Conservation (phyloP, 208 protist genomes). For the Herpetomonas muscarum region DNA sequence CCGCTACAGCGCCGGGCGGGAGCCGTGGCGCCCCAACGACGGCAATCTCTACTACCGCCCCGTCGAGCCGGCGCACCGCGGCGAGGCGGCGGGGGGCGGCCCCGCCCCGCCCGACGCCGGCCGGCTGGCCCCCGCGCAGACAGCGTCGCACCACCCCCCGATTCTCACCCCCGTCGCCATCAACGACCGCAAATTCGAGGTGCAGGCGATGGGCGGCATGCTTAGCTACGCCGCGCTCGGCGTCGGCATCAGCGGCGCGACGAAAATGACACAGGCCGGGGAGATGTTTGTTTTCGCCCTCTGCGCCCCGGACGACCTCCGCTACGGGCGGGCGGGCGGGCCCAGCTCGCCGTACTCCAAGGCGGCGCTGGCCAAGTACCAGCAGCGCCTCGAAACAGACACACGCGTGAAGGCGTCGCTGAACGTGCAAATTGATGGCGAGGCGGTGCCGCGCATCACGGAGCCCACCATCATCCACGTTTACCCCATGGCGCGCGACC, state of each 20-base stretch:
- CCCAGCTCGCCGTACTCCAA: constrained; percentile 25
- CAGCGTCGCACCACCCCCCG: constrained; percentile 3
- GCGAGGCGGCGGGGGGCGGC: background rate
- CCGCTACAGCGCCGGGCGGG: constrained; percentile 64
- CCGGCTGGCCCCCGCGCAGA: background rate
- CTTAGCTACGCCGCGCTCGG: constrained; percentile 57
- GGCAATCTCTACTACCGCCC: constrained; percentile 36
- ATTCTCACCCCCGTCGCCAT: constrained; percentile 43
- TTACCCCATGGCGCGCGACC: constrained; percentile 14
- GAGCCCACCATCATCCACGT: constrained; percentile 63
- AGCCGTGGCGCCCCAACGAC: constrained; percentile 43
- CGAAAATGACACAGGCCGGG: constrained; percentile 56
- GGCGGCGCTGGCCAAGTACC: constrained; percentile 12
- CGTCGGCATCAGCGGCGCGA: constrained; percentile 38
- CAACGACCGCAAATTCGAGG: constrained; percentile 74
- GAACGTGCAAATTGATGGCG: constrained; percentile 74
- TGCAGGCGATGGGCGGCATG: constrained; percentile 73
- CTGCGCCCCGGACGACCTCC: constrained; percentile 67
- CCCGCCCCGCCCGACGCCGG: background rate
- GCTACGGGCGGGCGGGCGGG: constrained; percentile 11
- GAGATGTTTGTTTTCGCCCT: constrained; percentile 74
- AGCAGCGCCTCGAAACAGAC: constrained; percentile 21
- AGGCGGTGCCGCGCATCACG: constrained; percentile 49
- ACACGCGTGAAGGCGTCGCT: constrained; percentile 28
- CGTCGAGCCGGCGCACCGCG: constrained; percentile 21